A percentile compares a stretch with the other conserved stretches of the same genome.
phyloP scores from a whole-genome alignment of 108 stramenopile genomes.

The Nitzschia palea region DNA sequence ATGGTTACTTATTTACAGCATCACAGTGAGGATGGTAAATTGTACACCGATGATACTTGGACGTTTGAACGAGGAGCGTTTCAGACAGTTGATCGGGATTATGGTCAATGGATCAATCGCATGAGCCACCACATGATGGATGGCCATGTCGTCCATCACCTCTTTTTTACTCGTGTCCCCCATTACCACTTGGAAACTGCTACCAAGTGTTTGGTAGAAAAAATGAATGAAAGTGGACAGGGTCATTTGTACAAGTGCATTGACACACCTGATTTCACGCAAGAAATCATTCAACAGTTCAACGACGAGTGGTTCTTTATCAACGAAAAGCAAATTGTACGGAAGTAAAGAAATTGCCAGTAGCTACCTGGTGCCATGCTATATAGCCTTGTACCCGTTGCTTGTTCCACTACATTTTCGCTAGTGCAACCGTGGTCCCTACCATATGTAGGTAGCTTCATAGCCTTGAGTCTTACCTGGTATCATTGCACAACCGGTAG shows the following conservation, averaged over 20 bases:
- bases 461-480: no score
- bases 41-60: conserved; percentile 82
- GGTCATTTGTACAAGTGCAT: conserved; percentile 57
- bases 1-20: conserved; percentile 95
- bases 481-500: no score
- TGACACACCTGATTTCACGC: conserved; percentile 55
- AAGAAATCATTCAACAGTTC: conserved; percentile 69
- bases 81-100: conserved; percentile 88
- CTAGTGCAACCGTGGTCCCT: no score
- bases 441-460: no score
- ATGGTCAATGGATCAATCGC: conserved; percentile 80
- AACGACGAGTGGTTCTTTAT: conserved; percentile 79
- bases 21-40: conserved; percentile 80
- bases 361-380: no score
- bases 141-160: conserved; percentile 91
- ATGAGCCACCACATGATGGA: conserved; percentile 92
- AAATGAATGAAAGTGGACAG: conserved; percentile 45
- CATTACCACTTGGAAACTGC: conserved; percentile 82
- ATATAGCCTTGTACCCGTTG: no score
- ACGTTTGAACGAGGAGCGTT: conserved; percentile 79
- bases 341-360: no score
- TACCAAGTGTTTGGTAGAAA: conserved; percentile 41
- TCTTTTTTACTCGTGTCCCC: conserved; percentile 90
- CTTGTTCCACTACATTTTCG: no score
- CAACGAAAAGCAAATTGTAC: conserved; percentile 62